Evolutionary conservation across 768 basidiomycete species (phyloP).

Genomic region (Floccularia luteovirens): DNA sequence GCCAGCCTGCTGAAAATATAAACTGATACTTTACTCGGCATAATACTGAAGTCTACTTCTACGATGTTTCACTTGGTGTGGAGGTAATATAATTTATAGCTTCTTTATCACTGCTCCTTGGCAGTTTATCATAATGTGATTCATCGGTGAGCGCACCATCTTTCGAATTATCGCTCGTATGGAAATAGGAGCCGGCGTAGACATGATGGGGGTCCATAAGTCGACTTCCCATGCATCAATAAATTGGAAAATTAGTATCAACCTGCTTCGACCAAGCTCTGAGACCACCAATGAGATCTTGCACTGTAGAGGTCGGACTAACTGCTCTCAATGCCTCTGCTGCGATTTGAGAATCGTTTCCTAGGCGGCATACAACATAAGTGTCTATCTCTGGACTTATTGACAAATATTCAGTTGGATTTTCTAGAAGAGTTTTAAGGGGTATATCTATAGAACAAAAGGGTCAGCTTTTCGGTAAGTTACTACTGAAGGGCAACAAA

Average conservation of each 20-base stretch:
- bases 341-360: conserved; percentile 92
- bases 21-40: no score
- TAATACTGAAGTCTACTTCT: no score
- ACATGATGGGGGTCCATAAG: no score
- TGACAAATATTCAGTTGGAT: conserved; percentile 43
- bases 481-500: conserved; percentile 24
- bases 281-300: conserved; percentile 78
- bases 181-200: no score
- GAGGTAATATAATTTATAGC: no score
- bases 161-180: no score
- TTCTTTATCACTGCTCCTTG: no score
- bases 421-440: conserved; percentile 50
- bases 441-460: conserved; percentile 46
- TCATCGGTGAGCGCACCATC: no score
- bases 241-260: conserved; percentile 73
- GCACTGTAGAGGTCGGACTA: conserved; percentile 25
- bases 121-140: no score
- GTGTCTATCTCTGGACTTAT: conserved; percentile 17
- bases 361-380: conserved; percentile 76
- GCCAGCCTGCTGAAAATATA: no score
- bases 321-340: conserved; percentile 50
- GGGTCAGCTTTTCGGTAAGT: no score
- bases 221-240: conserved; percentile 50
- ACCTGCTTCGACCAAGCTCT: conserved; percentile 72
- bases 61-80: no score